Evolutionary conservation across 2,329 filamentous ascomycete species (phyloP).

Genomic region (Botrytis elliptica): DNA sequence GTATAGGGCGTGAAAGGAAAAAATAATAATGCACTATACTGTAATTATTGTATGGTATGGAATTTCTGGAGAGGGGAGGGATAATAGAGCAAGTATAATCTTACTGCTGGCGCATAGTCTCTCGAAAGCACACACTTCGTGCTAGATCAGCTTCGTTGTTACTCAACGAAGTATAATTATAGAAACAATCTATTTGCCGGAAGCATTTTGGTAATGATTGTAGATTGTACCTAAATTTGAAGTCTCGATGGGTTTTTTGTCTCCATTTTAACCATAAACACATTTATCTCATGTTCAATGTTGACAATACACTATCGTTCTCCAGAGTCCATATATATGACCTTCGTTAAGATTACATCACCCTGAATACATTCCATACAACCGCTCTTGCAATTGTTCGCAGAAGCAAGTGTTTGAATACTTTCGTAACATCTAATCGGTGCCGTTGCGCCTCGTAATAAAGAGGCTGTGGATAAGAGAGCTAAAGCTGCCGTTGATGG

Average conservation of each 20-base stretch:
- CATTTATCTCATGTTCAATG: background rate
- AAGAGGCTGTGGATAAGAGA: background rate
- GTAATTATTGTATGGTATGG: background rate
- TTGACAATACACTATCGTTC: background rate
- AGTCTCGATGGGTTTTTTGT: background rate
- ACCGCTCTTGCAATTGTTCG: background rate
- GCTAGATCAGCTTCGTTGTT: background rate
- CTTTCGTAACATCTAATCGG: background rate
- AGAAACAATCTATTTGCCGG: background rate
- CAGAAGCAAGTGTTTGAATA: background rate
- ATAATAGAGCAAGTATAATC: background rate
- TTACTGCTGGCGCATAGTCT: background rate
- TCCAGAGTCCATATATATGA: background rate
- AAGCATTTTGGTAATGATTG: background rate
- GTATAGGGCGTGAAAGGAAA: background rate
- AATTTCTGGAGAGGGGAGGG: background rate
- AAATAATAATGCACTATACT: background rate
- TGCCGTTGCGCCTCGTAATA: slow-evolving; percentile 1
- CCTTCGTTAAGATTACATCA: background rate
- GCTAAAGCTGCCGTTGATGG: background rate
- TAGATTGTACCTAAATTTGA: background rate
- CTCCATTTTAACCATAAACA: background rate
- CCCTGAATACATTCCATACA: background rate
- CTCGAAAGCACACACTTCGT: slow-evolving; percentile 7
- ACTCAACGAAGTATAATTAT: background rate